Evolutionary conservation across 2,329 filamentous ascomycete species (phyloP).

Genomic region (Penicillium brevicompactum): DNA sequence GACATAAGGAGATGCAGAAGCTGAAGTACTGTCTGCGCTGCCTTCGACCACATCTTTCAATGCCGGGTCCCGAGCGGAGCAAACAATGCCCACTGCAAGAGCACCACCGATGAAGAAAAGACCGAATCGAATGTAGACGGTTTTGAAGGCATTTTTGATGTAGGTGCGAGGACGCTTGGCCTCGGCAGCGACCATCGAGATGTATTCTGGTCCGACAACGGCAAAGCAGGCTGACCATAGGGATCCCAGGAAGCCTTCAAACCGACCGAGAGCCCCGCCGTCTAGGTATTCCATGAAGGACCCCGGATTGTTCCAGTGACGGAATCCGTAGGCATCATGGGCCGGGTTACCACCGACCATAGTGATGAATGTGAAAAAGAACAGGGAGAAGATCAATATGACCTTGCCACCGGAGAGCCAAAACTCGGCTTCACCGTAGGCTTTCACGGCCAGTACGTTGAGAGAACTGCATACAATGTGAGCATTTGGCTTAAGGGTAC

Average conservation of each 20-base stretch:
- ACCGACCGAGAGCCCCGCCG: conserved; percentile 62
- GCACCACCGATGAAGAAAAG: conserved; percentile 74
- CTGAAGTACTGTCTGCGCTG: conserved; percentile 29
- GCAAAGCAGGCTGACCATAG: conserved; percentile 69
- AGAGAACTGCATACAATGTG: conserved; percentile 45
- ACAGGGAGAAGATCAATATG: conserved; percentile 66
- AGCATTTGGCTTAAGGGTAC: neutral
- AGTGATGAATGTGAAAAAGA: conserved; percentile 74
- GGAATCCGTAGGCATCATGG: conserved; percentile 70
- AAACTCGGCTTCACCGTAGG: conserved; percentile 66
- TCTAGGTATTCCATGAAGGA: conserved; percentile 67
- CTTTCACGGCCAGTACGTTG: conserved; percentile 70
- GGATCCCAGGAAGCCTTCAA: conserved; percentile 62
- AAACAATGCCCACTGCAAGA: conserved; percentile 68
- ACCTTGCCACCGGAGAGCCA: conserved; percentile 61
- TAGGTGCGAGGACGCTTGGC: conserved; percentile 67
- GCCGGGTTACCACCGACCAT: conserved; percentile 79
- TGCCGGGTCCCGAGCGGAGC: conserved; percentile 63
- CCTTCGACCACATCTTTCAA: conserved; percentile 16
- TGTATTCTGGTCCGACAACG: conserved; percentile 66
- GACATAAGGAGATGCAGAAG: conserved; percentile 64
- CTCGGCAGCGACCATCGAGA: conserved; percentile 64
- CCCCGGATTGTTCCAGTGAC: conserved; percentile 63
- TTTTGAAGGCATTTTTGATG: conserved; percentile 73
- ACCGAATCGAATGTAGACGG: conserved; percentile 75